Evolutionary conservation across 495 filamentous ascomycete species (phyloP).

Genomic region (Cercophora scortea): DNA sequence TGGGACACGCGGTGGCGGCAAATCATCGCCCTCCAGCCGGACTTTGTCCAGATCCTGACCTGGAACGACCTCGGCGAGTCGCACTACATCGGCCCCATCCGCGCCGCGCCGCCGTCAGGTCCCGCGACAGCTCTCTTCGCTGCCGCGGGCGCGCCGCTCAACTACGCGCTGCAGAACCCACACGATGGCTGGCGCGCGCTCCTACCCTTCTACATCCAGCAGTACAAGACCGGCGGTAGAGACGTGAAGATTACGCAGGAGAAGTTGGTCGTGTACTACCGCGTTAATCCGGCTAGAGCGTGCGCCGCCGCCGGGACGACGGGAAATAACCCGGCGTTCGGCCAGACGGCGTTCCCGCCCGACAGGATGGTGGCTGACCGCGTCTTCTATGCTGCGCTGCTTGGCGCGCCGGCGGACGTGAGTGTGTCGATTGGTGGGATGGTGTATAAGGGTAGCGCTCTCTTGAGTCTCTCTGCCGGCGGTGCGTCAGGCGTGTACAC

Average conservation of each 20-base stretch:
- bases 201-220: constrained; percentile 16
- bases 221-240: constrained; percentile 12
- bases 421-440: constrained; percentile 12
- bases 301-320: constrained; percentile 13
- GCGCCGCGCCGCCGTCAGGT: neutral
- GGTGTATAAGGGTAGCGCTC: neutral
- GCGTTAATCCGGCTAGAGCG: constrained; percentile 10
- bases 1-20: constrained; percentile 54
- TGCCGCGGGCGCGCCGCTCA: constrained; percentile 7
- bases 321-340: constrained; percentile 7
- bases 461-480: constrained; percentile 3
- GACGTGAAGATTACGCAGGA: neutral
- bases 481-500: constrained; percentile 12
- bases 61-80: constrained; percentile 69
- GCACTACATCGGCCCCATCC: constrained; percentile 43
- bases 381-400: constrained; percentile 17
- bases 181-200: constrained; percentile 20
- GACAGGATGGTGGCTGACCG: constrained; percentile 12
- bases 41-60: constrained; percentile 56
- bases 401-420: constrained; percentile 9
- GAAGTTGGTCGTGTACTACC: constrained; percentile 5
- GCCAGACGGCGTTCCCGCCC: constrained; percentile 6
- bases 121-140: constrained; percentile 7
- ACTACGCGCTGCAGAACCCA: constrained; percentile 7
- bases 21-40: constrained; percentile 41